These are phyloP conservation scores for Curvularia spicifera DNA, from an alignment of 2,329 filamentous ascomycete genomes.

Conservation along the genomic window DNA sequence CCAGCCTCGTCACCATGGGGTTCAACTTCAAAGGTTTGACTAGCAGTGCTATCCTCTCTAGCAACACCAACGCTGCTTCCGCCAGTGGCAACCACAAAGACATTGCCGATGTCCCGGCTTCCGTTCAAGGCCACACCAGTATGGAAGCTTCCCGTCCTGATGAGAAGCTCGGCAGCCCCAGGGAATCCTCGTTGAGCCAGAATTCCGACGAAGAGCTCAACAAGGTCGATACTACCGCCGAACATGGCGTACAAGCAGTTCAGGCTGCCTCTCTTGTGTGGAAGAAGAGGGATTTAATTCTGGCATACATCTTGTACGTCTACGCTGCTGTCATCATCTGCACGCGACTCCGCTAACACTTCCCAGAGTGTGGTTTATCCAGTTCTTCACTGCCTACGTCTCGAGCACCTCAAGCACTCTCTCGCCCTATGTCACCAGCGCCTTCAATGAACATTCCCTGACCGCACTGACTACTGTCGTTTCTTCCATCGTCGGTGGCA, in stretches of 20 bases:
- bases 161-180: conserved; percentile 39
- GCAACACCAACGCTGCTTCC: conserved; percentile 21
- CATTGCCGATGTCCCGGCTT: conserved; percentile 37
- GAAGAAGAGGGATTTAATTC: conserved; percentile 36
- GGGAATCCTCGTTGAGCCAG: conserved; percentile 14
- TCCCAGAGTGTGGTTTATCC: conserved; percentile 46
- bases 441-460: conserved; percentile 47
- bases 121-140: conserved; percentile 39
- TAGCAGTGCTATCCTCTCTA: conserved; percentile 34
- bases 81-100: conserved; percentile 31
- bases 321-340: neutral
- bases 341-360: conserved; percentile 17
- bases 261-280: conserved; percentile 40
- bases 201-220: conserved; percentile 42
- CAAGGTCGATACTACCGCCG: conserved; percentile 40
- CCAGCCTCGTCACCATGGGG: conserved; percentile 31
- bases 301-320: conserved; percentile 41
- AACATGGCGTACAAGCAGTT: conserved; percentile 38
- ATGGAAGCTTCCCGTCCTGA: conserved; percentile 30
- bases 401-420: conserved; percentile 51
- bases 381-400: conserved; percentile 58
- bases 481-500: conserved; percentile 47
- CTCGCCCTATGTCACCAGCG: conserved; percentile 51
- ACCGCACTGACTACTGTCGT: conserved; percentile 50
- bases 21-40: conserved; percentile 43